Base-by-base conservation (phyloP, 1,284 basidiomycete species). In the Coniophora puteana region DNA sequence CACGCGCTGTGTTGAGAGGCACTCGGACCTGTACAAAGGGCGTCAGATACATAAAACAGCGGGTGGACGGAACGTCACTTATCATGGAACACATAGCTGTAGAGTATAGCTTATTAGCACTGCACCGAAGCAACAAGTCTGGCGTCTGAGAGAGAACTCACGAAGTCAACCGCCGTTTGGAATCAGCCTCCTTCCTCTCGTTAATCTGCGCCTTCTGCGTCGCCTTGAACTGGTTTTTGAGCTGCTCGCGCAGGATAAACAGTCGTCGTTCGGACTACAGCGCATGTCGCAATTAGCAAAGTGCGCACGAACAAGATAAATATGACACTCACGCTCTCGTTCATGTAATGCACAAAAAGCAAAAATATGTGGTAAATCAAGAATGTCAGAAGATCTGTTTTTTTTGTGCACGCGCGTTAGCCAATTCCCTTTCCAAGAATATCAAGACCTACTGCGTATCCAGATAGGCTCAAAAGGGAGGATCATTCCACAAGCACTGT, bases 1-100 rank as follows among this genome's bases (percentile, higher is more conserved):
- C 50, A 89, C 86, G 66, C 1, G 91, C 92, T 24, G 90, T 93
- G 57, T 95, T 94, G 47, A 95, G 70, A 14, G 93, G 92, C 33
- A 95, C 92, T 50, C 92, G 82, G 57, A 92, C 90, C 70, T 90
- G 78, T 81, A 43, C 51, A 53, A 46, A 45, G 26, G 33, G 46
- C 13, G 32, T n/a, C 43, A 43, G 25, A 40, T 50, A 58, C 58
- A 44, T 48, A 38, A 47, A 39, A 46, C 25, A 40, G 20, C 25
- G 13, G 25, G 25, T 12, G 10, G 36, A 43, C 36, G 33, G 40
- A 39, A 36, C 36, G 25, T 29, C 43, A 72, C 69, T 75, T 66
- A 74, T 83, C 82, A 71, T 83, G 80, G 64, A 89, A 80, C 25
- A 88, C 84, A 58, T 88, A 88, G 35, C 83, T 86, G 40, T 24